A percentile compares a stretch with the other conserved stretches of the same genome.
phyloP scores from a whole-genome alignment of 1,284 basidiomycete species.

The Microbotryomycetes sp. region DNA sequence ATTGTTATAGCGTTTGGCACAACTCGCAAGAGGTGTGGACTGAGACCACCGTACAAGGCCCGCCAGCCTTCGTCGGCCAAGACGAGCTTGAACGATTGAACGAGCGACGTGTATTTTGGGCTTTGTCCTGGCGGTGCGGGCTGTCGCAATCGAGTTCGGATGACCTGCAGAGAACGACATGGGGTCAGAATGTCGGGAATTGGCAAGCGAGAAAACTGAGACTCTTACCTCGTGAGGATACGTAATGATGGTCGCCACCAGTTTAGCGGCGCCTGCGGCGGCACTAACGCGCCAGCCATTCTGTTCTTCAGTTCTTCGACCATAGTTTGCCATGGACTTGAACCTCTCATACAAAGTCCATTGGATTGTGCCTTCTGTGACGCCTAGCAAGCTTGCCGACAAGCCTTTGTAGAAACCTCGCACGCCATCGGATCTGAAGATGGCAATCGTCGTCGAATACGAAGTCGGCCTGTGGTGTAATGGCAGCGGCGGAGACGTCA shows the following conservation, averaged over 20 bases:
- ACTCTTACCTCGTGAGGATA: constrained; percentile 84
- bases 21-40: constrained; percentile 90
- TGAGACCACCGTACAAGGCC: constrained; percentile 84
- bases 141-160: constrained; percentile 87
- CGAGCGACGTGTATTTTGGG: constrained; percentile 73
- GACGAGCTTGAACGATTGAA: constrained; percentile 77
- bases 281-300: constrained; percentile 47
- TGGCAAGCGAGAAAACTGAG: background rate
- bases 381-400: constrained; percentile 89
- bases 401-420: constrained; percentile 90
- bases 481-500: constrained; percentile 9
- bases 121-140: constrained; percentile 48
- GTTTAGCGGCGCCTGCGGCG: constrained; percentile 88
- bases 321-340: constrained; percentile 30
- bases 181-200: background rate
- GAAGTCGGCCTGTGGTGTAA: constrained; percentile 15
- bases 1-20: constrained; percentile 96
- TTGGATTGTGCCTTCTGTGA: constrained; percentile 93
- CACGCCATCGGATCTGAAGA: constrained; percentile 57
- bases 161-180: constrained; percentile 51
- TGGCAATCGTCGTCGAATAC: constrained; percentile 19
- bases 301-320: constrained; percentile 43
- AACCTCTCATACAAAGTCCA: constrained; percentile 85
- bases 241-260: constrained; percentile 84
- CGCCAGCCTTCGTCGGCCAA: constrained; percentile 81